These are phyloP conservation scores for Epichloe uncinata DNA, from an alignment of 2,329 filamentous ascomycete species.

Conservation along the genomic window DNA sequence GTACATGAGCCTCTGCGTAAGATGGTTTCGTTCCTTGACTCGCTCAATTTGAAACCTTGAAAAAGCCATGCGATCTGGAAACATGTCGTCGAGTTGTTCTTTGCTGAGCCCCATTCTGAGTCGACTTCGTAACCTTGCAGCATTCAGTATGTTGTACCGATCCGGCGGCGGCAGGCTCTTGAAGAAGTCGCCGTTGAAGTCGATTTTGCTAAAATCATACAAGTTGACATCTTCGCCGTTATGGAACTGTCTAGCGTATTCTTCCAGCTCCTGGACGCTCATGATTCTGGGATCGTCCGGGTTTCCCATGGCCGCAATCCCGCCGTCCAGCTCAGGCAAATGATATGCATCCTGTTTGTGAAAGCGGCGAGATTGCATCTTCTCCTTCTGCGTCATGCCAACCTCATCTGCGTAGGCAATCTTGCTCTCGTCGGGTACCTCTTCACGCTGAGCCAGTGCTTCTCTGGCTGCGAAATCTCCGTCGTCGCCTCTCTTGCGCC, in stretches of 20 bases:
- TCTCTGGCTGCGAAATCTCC: constrained; percentile 26
- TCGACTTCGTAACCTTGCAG: constrained; percentile 73
- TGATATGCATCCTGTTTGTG: constrained; percentile 92
- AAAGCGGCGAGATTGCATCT: constrained; percentile 62
- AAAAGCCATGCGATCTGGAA: constrained; percentile 94
- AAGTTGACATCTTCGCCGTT: constrained; percentile 80
- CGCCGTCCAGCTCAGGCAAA: constrained; percentile 69
- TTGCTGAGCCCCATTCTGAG: constrained; percentile 94
- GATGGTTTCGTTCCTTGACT: constrained; percentile 80
- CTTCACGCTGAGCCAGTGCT: constrained; percentile 44
- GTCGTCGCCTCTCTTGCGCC: constrained; percentile 37
- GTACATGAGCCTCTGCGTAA: constrained; percentile 90
- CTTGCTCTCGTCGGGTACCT: constrained; percentile 51
- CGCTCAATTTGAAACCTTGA: constrained; percentile 93
- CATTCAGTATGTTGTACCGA: constrained; percentile 94
- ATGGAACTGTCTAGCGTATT: constrained; percentile 87
- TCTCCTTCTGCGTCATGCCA: constrained; percentile 65
- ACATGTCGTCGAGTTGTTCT: constrained; percentile 92
- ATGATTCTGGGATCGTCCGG: constrained; percentile 92
- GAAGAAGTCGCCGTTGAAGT: constrained; percentile 94
- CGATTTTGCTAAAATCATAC: constrained; percentile 97
- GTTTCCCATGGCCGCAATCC: constrained; percentile 73
- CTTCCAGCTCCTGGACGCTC: constrained; percentile 86
- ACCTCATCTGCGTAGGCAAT: constrained; percentile 87
- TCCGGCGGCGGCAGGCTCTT: constrained; percentile 78